phyloP scores from a whole-genome alignment of 148 eudicot genomes.

The Rhododendron vialii region DNA sequence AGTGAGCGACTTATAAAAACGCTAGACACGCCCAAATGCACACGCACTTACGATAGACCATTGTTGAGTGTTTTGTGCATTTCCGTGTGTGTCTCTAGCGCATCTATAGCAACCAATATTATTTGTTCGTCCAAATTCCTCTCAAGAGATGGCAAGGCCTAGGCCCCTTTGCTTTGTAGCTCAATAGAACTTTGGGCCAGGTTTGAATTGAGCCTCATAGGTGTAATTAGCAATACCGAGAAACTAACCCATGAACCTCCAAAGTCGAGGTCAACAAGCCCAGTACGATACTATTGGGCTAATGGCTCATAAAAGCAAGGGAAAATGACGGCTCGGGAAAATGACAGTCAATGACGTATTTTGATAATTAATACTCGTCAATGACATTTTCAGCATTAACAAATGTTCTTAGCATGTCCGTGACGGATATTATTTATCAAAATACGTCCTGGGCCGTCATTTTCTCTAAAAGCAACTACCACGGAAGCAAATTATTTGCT shows the following conservation, averaged over 20 bases:
- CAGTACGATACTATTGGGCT: not conserved
- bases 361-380: too few relatives aligned
- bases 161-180: conserved; percentile 8
- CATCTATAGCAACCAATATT: not conserved
- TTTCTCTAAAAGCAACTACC: too few relatives aligned
- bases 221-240: not conserved
- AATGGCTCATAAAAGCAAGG: not conserved
- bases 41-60: not conserved
- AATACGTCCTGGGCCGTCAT: too few relatives aligned
- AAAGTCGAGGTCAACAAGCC: not conserved
- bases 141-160: conserved; percentile 84
- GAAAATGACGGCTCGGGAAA: too few relatives aligned
- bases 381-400: too few relatives aligned
- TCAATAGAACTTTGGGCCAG: not conserved
- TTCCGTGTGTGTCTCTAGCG: too few relatives aligned
- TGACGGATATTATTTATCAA: too few relatives aligned
- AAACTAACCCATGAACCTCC: not conserved
- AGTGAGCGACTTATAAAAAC: too few relatives aligned
- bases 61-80: not conserved
- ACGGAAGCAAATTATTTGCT: not conserved
- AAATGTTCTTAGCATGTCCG: too few relatives aligned
- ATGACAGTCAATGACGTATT: too few relatives aligned
- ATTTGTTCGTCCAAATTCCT: conserved; percentile 25
- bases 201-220: not conserved
- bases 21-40: not conserved